Percentiles rank a stretch among this genome's conserved stretches.
Evolutionary conservation across 2,329 filamentous ascomycete genomes (phyloP).

Genomic region (Fusarium siculi): DNA sequence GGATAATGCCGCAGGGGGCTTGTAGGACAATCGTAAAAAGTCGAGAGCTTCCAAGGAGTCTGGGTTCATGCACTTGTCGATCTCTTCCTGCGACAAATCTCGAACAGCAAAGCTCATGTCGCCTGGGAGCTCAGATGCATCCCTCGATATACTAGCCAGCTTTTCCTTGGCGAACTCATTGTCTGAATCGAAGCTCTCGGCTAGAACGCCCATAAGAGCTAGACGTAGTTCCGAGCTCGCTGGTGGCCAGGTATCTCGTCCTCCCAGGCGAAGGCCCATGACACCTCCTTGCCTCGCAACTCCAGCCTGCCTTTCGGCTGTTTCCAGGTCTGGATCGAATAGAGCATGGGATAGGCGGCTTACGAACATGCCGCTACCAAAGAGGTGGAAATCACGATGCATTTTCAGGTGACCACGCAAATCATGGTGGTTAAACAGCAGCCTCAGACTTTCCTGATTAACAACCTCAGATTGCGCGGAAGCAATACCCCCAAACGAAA

Average conservation of each 20-base stretch:
- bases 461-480: constrained; percentile 79
- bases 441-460: constrained; percentile 77
- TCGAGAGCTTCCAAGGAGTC: constrained; percentile 89
- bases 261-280: constrained; percentile 87
- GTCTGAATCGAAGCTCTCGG: constrained; percentile 71
- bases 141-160: constrained; percentile 46
- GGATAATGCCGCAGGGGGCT: constrained; percentile 75
- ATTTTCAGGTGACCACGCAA: constrained; percentile 78
- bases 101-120: constrained; percentile 86
- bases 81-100: constrained; percentile 80
- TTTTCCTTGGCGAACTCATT: constrained; percentile 33
- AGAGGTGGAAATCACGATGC: constrained; percentile 82
- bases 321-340: constrained; percentile 84
- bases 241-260: constrained; percentile 87
- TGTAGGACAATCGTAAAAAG: constrained; percentile 89
- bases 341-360: constrained; percentile 83
- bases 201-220: constrained; percentile 85
- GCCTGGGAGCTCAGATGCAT: constrained; percentile 65
- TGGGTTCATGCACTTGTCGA: constrained; percentile 84
- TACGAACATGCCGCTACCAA: constrained; percentile 87
- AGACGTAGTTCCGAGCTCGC: constrained; percentile 93
- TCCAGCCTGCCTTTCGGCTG: constrained; percentile 78
- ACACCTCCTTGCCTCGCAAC: constrained; percentile 74
- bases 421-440: constrained; percentile 80
- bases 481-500: constrained; percentile 82